Base-by-base conservation (phyloP, 2,329 filamentous ascomycete species). In the Claviceps sp. region DNA sequence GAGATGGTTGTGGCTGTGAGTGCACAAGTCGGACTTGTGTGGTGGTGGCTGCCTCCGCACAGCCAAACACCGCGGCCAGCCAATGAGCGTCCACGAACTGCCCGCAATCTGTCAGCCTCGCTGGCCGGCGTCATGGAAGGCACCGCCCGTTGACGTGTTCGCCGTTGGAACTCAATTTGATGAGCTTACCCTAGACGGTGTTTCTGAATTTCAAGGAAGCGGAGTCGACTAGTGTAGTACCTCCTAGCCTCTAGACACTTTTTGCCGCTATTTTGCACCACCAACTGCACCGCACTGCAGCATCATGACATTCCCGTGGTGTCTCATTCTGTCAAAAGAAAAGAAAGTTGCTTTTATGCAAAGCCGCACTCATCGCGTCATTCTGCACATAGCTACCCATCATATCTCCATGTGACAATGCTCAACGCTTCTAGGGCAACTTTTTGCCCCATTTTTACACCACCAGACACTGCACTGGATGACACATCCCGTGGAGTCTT, bases 331-430 rank as follows among this genome's bases (percentile, higher is more conserved):
- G 26, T 9, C 26, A 30, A 30, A 22, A 20, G 24, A 30, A 45
- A 45, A 45, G 26, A 45, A n/a, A 7, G 18, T 8, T 14, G 1
- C 26, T 30, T 30, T 9, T 14, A 11, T 22, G 22, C 20, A 44
- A 44, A 16, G 4, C 20, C 20, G 7, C n/a, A 22, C 11, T 49
- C 24, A 42, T 13, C n/a, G 36, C 37, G 14, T 38, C 18, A 22
- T 34, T 8, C 48, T 46, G 45, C 48, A 50, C 44, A 2, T 22
- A 43, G 4, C 34, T 50, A 37, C 7, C 34, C 41, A 24, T 37
- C 14, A 30, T 24, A 18, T 52, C 47, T 30, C 24, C 50, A 50
- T 54, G 26, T 50, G 49, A 50, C 45, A 48, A 45, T 47, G 22
- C 48, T 53, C 48, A 44, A 53, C 50, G 45, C 52, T 40, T 40